Conservation (phyloP, 2,329 filamentous ascomycete species). For the Cadophora sp. region DNA sequence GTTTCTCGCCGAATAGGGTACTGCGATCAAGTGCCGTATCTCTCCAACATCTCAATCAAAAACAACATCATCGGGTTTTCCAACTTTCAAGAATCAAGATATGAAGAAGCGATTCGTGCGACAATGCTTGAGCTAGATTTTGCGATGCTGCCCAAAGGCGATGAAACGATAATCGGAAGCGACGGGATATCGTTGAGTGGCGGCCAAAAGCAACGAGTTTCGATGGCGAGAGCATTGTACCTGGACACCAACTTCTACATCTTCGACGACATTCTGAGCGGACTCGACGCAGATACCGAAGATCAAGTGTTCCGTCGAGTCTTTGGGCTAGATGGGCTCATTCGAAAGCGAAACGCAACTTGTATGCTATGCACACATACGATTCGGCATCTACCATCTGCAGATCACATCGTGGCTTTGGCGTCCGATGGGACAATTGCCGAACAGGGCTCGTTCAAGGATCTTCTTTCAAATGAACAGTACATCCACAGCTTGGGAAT, state of each 20-base stretch:
- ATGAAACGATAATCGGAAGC: conserved; percentile 33
- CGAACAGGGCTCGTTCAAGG: conserved; percentile 48
- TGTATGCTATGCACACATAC: conserved; percentile 47
- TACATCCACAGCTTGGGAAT: conserved; percentile 42
- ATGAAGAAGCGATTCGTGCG: conserved; percentile 42
- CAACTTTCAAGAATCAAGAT: conserved; percentile 45
- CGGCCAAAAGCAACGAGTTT: conserved; percentile 36
- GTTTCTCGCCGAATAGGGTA: conserved; percentile 2
- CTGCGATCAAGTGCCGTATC: conserved; percentile 14
- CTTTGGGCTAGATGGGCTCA: conserved; percentile 27
- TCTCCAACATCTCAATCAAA: conserved; percentile 49
- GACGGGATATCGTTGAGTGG: conserved; percentile 30
- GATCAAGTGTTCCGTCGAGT: conserved; percentile 31
- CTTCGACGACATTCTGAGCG: conserved; percentile 40
- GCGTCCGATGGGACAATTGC: conserved; percentile 45
- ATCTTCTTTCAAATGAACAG: conserved; percentile 26
- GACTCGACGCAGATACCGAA: conserved; percentile 38
- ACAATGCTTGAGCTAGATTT: conserved; percentile 37
- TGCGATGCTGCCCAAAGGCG: conserved; percentile 31
- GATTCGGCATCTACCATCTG: conserved; percentile 42
- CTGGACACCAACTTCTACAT: conserved; percentile 17
- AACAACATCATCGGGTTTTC: conserved; percentile 50
- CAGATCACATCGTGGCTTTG: conserved; percentile 49
- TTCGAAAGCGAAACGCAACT: conserved; percentile 43
- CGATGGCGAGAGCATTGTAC: conserved; percentile 38